Conservation (phyloP, 257 asterid species). For the Buddleja alternifolia region DNA sequence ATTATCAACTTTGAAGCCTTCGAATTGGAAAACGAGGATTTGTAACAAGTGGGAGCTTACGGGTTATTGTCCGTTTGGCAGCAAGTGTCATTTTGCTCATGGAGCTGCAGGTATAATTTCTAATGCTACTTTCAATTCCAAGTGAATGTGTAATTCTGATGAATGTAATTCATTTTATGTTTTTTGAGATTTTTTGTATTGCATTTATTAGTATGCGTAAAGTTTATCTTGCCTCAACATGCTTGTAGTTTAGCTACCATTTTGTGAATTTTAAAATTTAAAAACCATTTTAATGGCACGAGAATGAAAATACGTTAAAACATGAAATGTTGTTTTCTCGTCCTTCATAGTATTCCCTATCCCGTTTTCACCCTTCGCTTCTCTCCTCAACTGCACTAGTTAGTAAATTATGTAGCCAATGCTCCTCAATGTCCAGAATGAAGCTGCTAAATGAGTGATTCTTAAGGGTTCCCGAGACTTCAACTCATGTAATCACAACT, state of each 20-base stretch:
- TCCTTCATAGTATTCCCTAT: too few relatives aligned
- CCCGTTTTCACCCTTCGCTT: too few relatives aligned
- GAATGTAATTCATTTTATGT: neutral
- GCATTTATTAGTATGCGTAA: neutral
- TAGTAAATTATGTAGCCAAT: too few relatives aligned
- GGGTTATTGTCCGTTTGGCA: constrained; percentile 81
- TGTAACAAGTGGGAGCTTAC: constrained; percentile 88
- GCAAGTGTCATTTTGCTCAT: constrained; percentile 91
- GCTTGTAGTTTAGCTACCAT: neutral
- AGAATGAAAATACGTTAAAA: too few relatives aligned
- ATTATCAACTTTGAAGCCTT: constrained; percentile 54
- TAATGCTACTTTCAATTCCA: neutral
- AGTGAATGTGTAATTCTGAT: neutral
- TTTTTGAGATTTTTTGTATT: neutral
- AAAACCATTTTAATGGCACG: too few relatives aligned
- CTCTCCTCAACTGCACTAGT: too few relatives aligned
- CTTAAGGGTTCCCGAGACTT: too few relatives aligned
- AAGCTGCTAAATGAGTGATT: too few relatives aligned
- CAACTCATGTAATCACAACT: too few relatives aligned
- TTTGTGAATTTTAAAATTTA: too few relatives aligned
- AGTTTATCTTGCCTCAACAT: constrained; percentile 18
- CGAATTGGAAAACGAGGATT: constrained; percentile 89
- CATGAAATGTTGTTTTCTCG: too few relatives aligned
- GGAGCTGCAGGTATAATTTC: constrained; percentile 60
- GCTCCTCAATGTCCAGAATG: too few relatives aligned